These are phyloP conservation scores for Sequoia sempervirens DNA, from an alignment of 75 land plant species.

Conservation along the genomic window DNA sequence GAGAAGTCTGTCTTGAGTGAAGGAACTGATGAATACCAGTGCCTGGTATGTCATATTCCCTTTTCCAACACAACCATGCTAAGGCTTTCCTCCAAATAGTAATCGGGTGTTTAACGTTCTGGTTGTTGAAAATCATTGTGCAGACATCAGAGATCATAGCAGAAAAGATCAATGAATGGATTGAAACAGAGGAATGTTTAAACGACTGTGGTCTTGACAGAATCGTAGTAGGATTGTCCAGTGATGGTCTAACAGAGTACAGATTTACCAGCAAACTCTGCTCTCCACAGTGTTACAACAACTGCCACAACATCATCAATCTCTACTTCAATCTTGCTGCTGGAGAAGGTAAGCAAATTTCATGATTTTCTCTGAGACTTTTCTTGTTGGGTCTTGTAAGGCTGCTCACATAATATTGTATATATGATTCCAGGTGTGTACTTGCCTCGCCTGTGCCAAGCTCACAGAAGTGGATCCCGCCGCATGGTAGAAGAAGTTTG, in stretches of 20 bases:
- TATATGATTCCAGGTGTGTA: constrained; percentile 12
- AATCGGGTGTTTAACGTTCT: no score
- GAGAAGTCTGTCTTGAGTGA: neutral
- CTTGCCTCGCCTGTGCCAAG: constrained; percentile 13
- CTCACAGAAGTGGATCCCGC: constrained; percentile 2
- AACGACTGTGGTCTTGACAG: constrained; percentile 29
- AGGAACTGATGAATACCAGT: neutral
- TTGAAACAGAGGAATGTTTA: constrained; percentile 12
- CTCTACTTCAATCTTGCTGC: constrained; percentile 36
- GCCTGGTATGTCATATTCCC: neutral
- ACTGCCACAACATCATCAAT: constrained; percentile 40
- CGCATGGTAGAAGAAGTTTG: constrained; percentile 7
- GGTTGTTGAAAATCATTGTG: neutral
- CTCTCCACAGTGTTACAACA: constrained; percentile 20
- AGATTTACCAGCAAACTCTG: constrained; percentile 18
- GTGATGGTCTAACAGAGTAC: constrained; percentile 21
- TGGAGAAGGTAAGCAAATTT: constrained; percentile 23
- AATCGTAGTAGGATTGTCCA: constrained; percentile 22
- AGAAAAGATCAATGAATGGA: neutral
- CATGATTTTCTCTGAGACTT: neutral
- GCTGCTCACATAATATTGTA: neutral
- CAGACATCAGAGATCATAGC: neutral
- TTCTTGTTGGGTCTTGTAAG: neutral
- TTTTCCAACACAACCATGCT: no score
- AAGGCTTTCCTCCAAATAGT: no score